phyloP scores from a whole-genome alignment of 2,329 filamentous ascomycete species.

The Colletotrichum sp. region DNA sequence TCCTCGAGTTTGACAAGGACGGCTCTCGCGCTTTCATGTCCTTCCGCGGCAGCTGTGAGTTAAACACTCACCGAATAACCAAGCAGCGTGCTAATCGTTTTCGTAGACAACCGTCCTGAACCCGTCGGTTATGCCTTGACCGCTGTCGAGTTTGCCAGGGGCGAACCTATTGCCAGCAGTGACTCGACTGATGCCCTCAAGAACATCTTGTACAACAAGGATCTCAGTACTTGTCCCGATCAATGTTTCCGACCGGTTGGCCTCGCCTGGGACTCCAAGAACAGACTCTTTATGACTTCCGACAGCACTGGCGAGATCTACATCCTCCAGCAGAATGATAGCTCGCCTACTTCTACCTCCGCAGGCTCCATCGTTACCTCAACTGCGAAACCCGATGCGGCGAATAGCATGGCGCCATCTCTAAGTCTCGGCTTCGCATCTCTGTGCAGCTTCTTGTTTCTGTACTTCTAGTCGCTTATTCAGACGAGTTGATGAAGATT shows the following conservation, averaged over 20 bases:
- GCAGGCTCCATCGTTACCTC: slow-evolving; percentile 6
- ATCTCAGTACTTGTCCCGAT: slow-evolving; percentile 57
- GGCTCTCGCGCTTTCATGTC: slow-evolving; percentile 68
- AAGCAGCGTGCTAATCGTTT: neutral
- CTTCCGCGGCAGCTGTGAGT: slow-evolving; percentile 74
- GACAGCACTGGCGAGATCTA: slow-evolving; percentile 72
- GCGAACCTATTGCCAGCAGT: slow-evolving; percentile 41
- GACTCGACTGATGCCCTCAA: slow-evolving; percentile 51
- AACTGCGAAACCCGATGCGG: neutral
- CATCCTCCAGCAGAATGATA: slow-evolving; percentile 42
- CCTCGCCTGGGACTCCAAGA: slow-evolving; percentile 54
- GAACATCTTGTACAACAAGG: slow-evolving; percentile 60
- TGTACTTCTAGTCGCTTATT: neutral
- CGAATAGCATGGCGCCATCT: neutral
- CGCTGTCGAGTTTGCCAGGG: slow-evolving; percentile 43
- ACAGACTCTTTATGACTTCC: slow-evolving; percentile 65
- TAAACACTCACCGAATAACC: fast-evolving
- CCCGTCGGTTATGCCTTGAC: slow-evolving; percentile 53
- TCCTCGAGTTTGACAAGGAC: slow-evolving; percentile 68
- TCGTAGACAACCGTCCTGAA: slow-evolving; percentile 43
- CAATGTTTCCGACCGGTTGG: slow-evolving; percentile 69
- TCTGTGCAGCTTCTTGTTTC: neutral
- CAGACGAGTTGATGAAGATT: no score
- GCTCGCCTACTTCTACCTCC: neutral
- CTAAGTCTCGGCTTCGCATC: neutral